These are phyloP conservation scores for Fomitopsis palustris DNA, from an alignment of 1,284 basidiomycete species.

Conservation along the genomic window DNA sequence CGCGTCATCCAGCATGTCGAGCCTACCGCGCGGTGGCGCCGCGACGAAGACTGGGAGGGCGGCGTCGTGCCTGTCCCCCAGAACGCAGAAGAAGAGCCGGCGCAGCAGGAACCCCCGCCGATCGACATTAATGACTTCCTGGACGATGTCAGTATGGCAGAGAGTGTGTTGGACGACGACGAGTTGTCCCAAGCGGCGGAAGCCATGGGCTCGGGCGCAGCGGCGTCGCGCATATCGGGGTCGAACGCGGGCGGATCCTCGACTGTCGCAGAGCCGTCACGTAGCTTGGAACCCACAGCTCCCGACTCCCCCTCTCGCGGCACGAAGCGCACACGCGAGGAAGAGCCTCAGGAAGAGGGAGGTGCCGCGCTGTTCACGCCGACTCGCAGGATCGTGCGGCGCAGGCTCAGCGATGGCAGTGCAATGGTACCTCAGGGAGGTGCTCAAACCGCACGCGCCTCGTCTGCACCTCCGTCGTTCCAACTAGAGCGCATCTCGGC, in stretches of 20 bases:
- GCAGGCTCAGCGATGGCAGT: not conserved
- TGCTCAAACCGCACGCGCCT: not conserved
- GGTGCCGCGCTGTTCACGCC: not conserved
- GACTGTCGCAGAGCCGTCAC: not conserved
- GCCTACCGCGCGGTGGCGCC: no score
- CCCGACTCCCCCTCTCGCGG: not conserved
- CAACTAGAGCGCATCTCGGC: not conserved
- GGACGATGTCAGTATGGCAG: not conserved
- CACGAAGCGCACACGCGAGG: not conserved
- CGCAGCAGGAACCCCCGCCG: not conserved
- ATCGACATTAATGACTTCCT: not conserved
- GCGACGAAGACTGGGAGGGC: constrained; percentile 8
- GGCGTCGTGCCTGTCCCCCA: not conserved
- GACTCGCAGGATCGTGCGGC: not conserved
- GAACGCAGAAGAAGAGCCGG: not conserved
- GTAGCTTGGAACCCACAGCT: not conserved
- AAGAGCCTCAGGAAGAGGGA: not conserved
- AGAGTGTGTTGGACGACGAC: not conserved
- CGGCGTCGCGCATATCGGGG: not conserved
- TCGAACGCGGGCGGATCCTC: not conserved
- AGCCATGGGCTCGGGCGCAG: not conserved
- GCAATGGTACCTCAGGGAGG: not conserved
- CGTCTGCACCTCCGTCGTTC: not conserved
- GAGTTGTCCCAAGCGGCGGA: no score
- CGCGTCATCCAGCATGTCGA: not conserved